Evolutionary conservation across 2,329 filamentous ascomycete genomes (phyloP), one percentile per base, ranked within the genome.

Genomic region (Fusarium gaditjirri): DNA sequence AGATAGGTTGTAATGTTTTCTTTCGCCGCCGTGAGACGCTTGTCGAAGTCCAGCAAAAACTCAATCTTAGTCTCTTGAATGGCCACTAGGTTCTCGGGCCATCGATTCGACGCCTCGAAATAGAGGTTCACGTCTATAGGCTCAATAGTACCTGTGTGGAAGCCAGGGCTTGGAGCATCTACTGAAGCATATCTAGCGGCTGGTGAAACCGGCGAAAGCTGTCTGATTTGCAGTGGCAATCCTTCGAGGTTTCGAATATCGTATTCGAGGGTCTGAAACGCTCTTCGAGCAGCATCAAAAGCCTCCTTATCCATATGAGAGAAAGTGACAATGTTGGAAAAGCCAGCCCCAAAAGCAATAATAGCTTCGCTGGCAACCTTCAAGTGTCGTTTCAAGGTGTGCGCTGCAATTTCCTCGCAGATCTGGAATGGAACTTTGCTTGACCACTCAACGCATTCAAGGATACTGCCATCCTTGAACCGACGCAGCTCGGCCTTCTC

Each of bases 51-150:
- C 7, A 98, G 83, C 8, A 96, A 86, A 78, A 99, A 97, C 7
- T 97, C 96, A 42, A 97, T 89, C 81, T 99, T 99, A 17, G 94
- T 95, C 77, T 94, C 90, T 80, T 99, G 96, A 61, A 98, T 97
- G 9, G 95, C 95, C 7, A 89, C 89, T 13, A 98, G 83, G 78
- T 97, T 94, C 78, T 98, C 95, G 0, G 96, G 96, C 96, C 96
- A 99, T 74, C 94, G 92, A 49, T 91, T 92, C 11, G 96, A 98
- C 8, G 93, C 93, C 83, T 99, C 96, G 75, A 99, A 98, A 78
- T 95, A 95, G 52, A 99, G 86, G 44, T 94, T 88, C 36, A 97
- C 88, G 73, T 97, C 91, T 73, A 95, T 92, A 1, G 93, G 92
- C 31, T 81, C 78, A 59, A 85, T 76, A 23, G 81, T 75, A 2